A percentile compares a stretch with the other conserved stretches of the same genome.
Conservation (phyloP, 2,329 filamentous ascomycete genomes). For the Elsinoe perseae region DNA sequence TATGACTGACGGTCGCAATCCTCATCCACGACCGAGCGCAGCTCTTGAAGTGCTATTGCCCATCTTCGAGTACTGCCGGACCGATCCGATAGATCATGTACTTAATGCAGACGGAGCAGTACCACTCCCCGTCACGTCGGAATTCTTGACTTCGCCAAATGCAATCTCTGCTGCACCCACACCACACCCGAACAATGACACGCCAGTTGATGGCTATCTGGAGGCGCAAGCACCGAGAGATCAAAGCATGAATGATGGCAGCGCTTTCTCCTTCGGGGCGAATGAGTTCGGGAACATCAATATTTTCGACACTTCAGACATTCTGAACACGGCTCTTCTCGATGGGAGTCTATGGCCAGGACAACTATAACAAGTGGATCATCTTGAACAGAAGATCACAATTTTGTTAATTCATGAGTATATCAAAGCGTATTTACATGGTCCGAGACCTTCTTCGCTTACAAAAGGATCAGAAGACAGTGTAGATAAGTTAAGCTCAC, state of each 20-base stretch:
- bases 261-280: background rate
- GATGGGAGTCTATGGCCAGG: slow-evolving; percentile 14
- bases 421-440: too few species aligned
- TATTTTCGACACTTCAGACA: slow-evolving; percentile 15
- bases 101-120: background rate
- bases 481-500: too few species aligned
- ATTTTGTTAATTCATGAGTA: too few species aligned
- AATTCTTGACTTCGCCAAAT: slow-evolving; percentile 9
- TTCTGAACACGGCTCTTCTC: slow-evolving; percentile 10
- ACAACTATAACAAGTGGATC: slow-evolving; percentile 2
- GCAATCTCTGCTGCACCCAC: background rate
- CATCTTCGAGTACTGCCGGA: slow-evolving; percentile 9
- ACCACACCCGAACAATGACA: background rate
- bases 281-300: slow-evolving; percentile 3
- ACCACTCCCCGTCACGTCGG: background rate
- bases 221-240: background rate
- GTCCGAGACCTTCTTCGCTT: too few species aligned
- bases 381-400: too few species aligned
- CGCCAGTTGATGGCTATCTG: background rate
- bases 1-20: background rate
- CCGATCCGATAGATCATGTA: background rate
- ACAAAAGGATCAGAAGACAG: too few species aligned
- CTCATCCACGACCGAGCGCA: slow-evolving; percentile 1
- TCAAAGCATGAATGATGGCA: background rate
- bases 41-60: slow-evolving; percentile 6